A percentile compares a stretch with the other conserved stretches of the same genome.
These are phyloP conservation scores for Colletotrichum simmondsii DNA, from an alignment of 2,329 filamentous ascomycete species.

Conservation along the genomic window DNA sequence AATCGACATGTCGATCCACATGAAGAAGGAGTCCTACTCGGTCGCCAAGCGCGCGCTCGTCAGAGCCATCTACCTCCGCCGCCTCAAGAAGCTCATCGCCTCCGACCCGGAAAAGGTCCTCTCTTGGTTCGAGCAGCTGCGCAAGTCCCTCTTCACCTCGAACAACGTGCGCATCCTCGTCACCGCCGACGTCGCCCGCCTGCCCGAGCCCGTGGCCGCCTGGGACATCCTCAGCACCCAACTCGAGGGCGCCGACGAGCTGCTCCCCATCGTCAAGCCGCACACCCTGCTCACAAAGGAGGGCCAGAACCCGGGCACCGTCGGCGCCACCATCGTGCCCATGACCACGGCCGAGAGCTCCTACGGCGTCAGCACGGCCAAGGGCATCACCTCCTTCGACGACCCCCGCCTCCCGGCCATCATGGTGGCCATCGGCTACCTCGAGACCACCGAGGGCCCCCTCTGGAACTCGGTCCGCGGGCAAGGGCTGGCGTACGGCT, in stretches of 20 bases:
- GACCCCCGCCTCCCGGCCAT: constrained; percentile 85
- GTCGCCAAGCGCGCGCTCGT: constrained; percentile 86
- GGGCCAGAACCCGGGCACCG: constrained; percentile 78
- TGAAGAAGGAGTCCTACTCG: constrained; percentile 78
- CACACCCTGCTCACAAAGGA: constrained; percentile 78
- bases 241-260: constrained; percentile 52
- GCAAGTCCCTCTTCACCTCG: constrained; percentile 80
- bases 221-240: constrained; percentile 75
- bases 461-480: constrained; percentile 94
- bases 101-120: constrained; percentile 82
- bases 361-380: constrained; percentile 80
- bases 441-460: constrained; percentile 93
- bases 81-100: constrained; percentile 83
- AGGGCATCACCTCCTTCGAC: constrained; percentile 78
- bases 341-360: constrained; percentile 95
- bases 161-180: constrained; percentile 89
- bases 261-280: constrained; percentile 78
- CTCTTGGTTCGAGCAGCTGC: constrained; percentile 80
- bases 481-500: constrained; percentile 92
- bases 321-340: constrained; percentile 82
- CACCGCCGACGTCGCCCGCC: constrained; percentile 80
- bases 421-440: constrained; percentile 88
- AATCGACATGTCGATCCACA: constrained; percentile 82
- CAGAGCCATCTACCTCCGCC: constrained; percentile 87
- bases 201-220: constrained; percentile 79